A percentile compares a stretch with the other conserved stretches of the same genome.
Conservation (phyloP, 139 green algal genomes). For the Chlorella sorokiniana region DNA sequence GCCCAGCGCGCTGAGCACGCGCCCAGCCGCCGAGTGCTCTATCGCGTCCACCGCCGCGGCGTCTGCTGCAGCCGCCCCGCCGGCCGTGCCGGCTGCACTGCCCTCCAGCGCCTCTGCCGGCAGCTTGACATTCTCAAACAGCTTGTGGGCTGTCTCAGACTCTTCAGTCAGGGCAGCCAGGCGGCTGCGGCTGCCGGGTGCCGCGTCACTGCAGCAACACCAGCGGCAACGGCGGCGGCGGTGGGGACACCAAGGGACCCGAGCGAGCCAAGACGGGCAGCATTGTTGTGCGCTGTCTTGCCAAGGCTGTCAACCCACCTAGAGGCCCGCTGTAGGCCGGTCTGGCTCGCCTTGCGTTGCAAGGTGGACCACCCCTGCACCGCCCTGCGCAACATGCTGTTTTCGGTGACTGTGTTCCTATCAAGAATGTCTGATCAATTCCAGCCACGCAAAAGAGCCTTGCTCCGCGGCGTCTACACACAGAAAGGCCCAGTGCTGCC, state of each 20-base stretch:
- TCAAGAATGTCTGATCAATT: too few relatives aligned
- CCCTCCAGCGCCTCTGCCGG: conserved; percentile 4
- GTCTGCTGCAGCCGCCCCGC: conserved; percentile 16
- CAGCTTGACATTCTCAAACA: conserved; percentile 56
- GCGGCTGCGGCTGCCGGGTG: conserved; percentile 13
- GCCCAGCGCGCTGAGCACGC: conserved; percentile 30
- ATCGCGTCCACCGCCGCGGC: conserved; percentile 10
- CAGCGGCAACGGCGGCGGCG: background rate
- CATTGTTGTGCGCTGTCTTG: too few relatives aligned
- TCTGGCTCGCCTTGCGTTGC: conserved; percentile 20
- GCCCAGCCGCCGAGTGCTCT: background rate
- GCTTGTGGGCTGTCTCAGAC: conserved; percentile 21
- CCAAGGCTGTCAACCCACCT: background rate
- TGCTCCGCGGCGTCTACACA: background rate
- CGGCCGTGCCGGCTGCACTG: background rate
- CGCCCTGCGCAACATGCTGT: conserved; percentile 7
- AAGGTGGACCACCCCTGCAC: conserved; percentile 12
- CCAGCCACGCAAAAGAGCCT: too few relatives aligned
- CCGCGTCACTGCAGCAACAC: conserved; percentile 35
- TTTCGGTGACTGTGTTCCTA: too few relatives aligned
- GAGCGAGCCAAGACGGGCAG: too few relatives aligned
- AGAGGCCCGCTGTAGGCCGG: background rate
- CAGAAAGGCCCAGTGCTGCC: background rate
- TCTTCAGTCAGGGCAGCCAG: conserved; percentile 23
- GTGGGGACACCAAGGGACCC: background rate